A percentile compares a stretch with the other conserved stretches of the same genome.
Conservation (phyloP, 176 grass and related monocot species). For the Areca catechu region DNA sequence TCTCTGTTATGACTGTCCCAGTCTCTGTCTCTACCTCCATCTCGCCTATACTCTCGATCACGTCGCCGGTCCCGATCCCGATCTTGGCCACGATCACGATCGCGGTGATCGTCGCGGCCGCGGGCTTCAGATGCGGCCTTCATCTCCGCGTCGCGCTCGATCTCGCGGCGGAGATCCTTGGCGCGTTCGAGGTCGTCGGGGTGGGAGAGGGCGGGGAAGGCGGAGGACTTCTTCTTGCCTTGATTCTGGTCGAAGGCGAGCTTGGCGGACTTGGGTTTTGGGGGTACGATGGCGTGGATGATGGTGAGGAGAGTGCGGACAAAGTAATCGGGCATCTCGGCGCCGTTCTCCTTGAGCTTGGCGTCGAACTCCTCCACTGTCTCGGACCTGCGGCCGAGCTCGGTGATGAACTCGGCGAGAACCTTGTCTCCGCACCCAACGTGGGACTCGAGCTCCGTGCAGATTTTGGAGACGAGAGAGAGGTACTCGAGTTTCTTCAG, state of each 20-base stretch:
- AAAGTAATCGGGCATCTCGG: constrained; percentile 69
- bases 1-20: constrained; percentile 1
- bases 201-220: constrained; percentile 53
- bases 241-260: not conserved
- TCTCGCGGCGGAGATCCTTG: constrained; percentile 58
- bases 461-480: constrained; percentile 62
- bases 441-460: constrained; percentile 65
- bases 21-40: constrained; percentile 8
- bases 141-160: constrained; percentile 48
- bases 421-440: constrained; percentile 69
- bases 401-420: constrained; percentile 71
- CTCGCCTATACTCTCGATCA: not conserved
- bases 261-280: constrained; percentile 27
- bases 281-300: constrained; percentile 84
- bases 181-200: constrained; percentile 56
- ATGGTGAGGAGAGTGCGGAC: constrained; percentile 69
- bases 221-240: constrained; percentile 7
- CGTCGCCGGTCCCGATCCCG: constrained; percentile 6
- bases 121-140: constrained; percentile 8
- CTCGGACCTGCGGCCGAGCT: constrained; percentile 43
- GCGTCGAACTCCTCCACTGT: constrained; percentile 48
- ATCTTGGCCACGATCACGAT: not conserved
- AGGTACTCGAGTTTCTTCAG: constrained; percentile 67
- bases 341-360: constrained; percentile 55
- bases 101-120: not conserved